Conservation (phyloP, 2,329 filamentous ascomycete genomes). For the Aschersonia sp. region DNA sequence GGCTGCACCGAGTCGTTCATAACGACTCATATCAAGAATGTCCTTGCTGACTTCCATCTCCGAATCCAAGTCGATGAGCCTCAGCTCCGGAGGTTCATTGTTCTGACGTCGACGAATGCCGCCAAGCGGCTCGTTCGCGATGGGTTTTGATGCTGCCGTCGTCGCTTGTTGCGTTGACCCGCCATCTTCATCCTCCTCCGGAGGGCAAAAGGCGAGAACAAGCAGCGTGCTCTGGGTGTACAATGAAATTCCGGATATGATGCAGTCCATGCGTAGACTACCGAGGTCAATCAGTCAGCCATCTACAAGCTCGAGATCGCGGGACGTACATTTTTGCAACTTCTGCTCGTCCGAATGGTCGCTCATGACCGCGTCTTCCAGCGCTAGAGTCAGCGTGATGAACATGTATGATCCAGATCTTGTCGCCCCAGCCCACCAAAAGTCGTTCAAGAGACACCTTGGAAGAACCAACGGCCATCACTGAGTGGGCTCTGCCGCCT, state of each 20-base stretch:
- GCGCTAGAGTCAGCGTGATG: slow-evolving; percentile 56
- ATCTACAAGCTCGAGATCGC: neutral
- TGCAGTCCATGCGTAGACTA: slow-evolving; percentile 88
- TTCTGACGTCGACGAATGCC: slow-evolving; percentile 60
- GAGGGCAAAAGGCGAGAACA: slow-evolving; percentile 78
- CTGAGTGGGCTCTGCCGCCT: neutral
- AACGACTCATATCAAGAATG: slow-evolving; percentile 71
- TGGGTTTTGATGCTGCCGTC: slow-evolving; percentile 21
- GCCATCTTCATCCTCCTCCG: slow-evolving; percentile 49
- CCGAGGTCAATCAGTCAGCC: neutral
- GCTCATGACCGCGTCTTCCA: slow-evolving; percentile 54
- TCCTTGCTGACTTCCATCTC: slow-evolving; percentile 83
- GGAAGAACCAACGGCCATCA: neutral
- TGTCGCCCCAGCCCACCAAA: slow-evolving; percentile 89
- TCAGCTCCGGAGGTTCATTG: slow-evolving; percentile 73
- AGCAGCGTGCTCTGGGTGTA: slow-evolving; percentile 87
- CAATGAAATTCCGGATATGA: slow-evolving; percentile 91
- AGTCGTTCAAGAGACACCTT: slow-evolving; percentile 50
- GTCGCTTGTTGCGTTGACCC: slow-evolving; percentile 1
- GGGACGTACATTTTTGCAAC: slow-evolving; percentile 75
- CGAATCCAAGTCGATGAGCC: slow-evolving; percentile 76
- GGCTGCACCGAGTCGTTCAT: slow-evolving; percentile 68
- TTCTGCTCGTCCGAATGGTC: slow-evolving; percentile 65
- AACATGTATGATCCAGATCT: slow-evolving; percentile 90
- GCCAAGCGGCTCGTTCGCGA: slow-evolving; percentile 43